Percentiles rank a stretch among this genome's conserved stretches.
These are phyloP conservation scores for Eurotiales sp. DNA, from an alignment of 2,329 filamentous ascomycete genomes.

Conservation along the genomic window DNA sequence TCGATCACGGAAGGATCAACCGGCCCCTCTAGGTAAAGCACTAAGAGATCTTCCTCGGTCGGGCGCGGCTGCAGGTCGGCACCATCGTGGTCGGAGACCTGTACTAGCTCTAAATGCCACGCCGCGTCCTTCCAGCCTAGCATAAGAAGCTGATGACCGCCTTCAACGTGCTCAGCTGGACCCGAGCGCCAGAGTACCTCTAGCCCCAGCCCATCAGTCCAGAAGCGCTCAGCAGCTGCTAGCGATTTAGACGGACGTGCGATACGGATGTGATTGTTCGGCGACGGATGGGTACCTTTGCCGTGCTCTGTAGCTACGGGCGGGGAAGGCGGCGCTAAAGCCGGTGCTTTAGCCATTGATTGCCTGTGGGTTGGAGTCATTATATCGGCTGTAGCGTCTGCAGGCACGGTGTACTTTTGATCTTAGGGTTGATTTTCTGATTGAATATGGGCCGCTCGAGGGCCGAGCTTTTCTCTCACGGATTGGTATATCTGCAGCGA, in stretches of 20 bases:
- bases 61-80: constrained; percentile 23
- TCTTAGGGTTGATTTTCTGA: too few species aligned
- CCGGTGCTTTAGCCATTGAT: too few species aligned
- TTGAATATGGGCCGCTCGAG: too few species aligned
- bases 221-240: constrained; percentile 39
- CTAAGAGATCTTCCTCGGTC: constrained; percentile 43
- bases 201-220: constrained; percentile 41
- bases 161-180: constrained; percentile 16
- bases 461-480: too few species aligned
- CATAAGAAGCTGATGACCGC: constrained; percentile 41
- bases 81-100: constrained; percentile 28
- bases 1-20: constrained; percentile 28
- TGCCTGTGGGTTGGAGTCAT: too few species aligned
- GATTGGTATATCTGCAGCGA: too few species aligned
- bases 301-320: neutral
- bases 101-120: constrained; percentile 46
- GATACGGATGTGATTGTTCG: constrained; percentile 32
- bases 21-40: constrained; percentile 41
- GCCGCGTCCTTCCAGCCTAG: constrained; percentile 35
- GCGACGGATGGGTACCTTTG: constrained; percentile 11
- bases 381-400: too few species aligned
- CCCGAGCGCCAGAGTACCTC: constrained; percentile 27
- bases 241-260: constrained; percentile 42
- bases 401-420: too few species aligned
- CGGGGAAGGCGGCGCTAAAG: too few species aligned